A percentile compares a stretch with the other conserved stretches of the same genome.
Evolutionary conservation across 345 rosid species (phyloP).

Genomic region (Durio zibethinus): DNA sequence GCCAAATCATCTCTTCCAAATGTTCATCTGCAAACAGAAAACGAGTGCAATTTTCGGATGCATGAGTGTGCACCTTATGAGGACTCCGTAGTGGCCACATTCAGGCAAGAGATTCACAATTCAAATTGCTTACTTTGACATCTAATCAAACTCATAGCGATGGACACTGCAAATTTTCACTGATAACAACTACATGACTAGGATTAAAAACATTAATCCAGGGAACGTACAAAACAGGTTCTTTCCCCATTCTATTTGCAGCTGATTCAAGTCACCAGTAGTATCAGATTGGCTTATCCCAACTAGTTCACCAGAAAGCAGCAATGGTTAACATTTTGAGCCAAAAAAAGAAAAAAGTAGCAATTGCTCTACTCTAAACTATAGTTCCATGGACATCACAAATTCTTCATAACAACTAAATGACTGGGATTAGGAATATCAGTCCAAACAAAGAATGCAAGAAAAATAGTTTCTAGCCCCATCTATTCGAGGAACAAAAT

Average conservation of each 20-base stretch:
- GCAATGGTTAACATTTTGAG: not conserved
- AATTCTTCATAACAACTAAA: not conserved
- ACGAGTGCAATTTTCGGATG: too few relatives aligned
- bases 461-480: not conserved
- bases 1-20: not conserved
- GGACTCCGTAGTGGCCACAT: not conserved
- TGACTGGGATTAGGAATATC: not conserved
- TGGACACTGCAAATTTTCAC: not conserved
- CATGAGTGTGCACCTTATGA: too few relatives aligned
- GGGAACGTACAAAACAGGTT: too few relatives aligned
- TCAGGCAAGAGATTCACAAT: not conserved
- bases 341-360: not conserved
- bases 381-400: not conserved
- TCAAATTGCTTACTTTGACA: not conserved
- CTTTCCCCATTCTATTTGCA: not conserved
- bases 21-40: too few relatives aligned
- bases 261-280: not conserved
- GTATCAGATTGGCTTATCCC: not conserved
- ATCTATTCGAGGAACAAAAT: not conserved
- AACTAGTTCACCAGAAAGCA: not conserved
- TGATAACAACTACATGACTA: not conserved
- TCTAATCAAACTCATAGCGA: too few relatives aligned
- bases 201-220: too few relatives aligned
- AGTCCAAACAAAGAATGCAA: not conserved
- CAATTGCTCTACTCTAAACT: not conserved